Base-by-base conservation (phyloP, 1,284 basidiomycete genomes). In the Tausonia pullulans region DNA sequence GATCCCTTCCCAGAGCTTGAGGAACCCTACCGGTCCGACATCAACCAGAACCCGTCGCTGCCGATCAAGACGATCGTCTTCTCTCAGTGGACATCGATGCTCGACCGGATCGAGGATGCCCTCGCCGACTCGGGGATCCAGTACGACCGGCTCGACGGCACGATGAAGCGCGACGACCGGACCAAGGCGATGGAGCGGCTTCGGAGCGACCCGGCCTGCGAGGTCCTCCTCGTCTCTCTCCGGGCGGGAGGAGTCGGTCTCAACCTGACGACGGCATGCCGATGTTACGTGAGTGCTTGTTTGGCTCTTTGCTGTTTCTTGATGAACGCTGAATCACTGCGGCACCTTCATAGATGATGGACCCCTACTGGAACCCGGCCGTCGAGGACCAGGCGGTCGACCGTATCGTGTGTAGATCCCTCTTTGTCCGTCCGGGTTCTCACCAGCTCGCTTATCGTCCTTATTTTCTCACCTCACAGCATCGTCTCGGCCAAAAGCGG, bases 171-270 rank as follows among this genome's bases (percentile, higher is more conserved):
- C 66, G 93, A 96, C 63, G 90, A 95, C 61, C 84, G 96, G 27
- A 88, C 86, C 9, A 82, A 83, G 64, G 88, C 95, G 1, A 93
- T 98, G 84, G 88, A 94, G 40, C 83, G 86, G 1, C 81, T 98
- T 67, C 93, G 92, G 76, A 81, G 83, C 64, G 87, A 95, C 70
- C 87, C 88, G 16, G 79, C 79, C 50, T 87, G 88, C 73, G 90
- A 98, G 76, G 90, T 99, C 27, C 80, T 99, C 63, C 82, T 99
- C 45, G 92, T 98, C 70, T 96, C 91, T 72, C 81, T 98, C 69
- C 89, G 95, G 72, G 96, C 96, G 2, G 96, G 96, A 64, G 96
- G 96, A 60, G 96, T 99, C 2, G 96, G 93, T 40, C 79, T 98
- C 66, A 98, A 97, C 74, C 81, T 97, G 61, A 93, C 90, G 0